Base-by-base conservation (phyloP, 805 yeast species). In the Alloascoidea africana region DNA sequence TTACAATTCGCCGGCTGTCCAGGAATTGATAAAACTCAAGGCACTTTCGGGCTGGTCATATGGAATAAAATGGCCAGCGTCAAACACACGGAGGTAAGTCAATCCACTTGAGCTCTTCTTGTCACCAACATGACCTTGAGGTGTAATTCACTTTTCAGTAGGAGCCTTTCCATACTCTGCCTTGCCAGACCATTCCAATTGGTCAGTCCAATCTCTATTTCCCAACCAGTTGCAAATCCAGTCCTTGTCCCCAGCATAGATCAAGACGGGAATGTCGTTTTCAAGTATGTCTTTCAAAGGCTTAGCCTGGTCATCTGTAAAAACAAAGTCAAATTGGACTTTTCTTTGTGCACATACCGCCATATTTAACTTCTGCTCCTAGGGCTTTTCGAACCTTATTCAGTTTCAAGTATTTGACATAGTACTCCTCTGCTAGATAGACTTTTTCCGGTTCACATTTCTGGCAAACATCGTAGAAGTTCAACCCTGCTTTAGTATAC, bases 141-240 rank as follows among this genome's bases (percentile, higher is more conserved):
- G 54, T 4, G 58, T 55, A n/a, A 41, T 39, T 65, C 65, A 62
- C 38, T 50, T 49, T 41, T 44, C 41, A 36, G 47, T 39, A 13
- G 47, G 45, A 55, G 53, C 66, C 19, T 58, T 49, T 46, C 62
- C 63, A 54, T 74, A 82, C 40, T 65, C 70, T 23, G 67, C 68
- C 33, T 65, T 59, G 32, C 71, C 70, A 18, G 66, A 56, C 82
- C 84, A 81, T 50, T 80, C 81, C 39, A 85, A 67, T 18, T 49
- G 40, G 52, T 81, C 66, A 30, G 89, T 66, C 94, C 95, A 84
- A 13, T 80, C 91, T 52, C 74, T 71, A 57, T 86, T 86, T 45
- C 96, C 96, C 52, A 89, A 69, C 96, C 96, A 87, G 65, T 89
- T 87, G 63, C 96, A 87, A 54, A 87, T 87, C 59, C 77, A 87